These are phyloP conservation scores for Dryas drummondii DNA, from an alignment of 306 rosid genomes.

Conservation along the genomic window DNA sequence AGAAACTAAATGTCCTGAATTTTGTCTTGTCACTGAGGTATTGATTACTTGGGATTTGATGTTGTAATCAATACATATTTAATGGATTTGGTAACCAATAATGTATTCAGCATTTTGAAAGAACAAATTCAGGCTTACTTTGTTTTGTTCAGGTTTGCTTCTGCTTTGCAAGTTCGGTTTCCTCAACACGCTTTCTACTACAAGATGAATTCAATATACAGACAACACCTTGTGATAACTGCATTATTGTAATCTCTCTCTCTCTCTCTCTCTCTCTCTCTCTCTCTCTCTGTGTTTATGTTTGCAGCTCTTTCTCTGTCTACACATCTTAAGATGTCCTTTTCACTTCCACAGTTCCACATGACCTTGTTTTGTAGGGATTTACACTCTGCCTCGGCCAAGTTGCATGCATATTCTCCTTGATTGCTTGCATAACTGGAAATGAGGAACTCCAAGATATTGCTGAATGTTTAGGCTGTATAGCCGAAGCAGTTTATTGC, in stretches of 20 bases:
- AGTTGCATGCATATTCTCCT: conserved; percentile 61
- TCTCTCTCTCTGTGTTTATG: background rate
- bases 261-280: background rate
- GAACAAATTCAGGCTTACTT: conserved; percentile 3
- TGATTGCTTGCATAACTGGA: conserved; percentile 54
- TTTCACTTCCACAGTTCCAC: conserved; percentile 1
- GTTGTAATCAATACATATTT: background rate
- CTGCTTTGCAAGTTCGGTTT: conserved; percentile 65
- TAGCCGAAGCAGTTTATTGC: conserved; percentile 59
- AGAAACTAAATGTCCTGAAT: conserved; percentile 54
- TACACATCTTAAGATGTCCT: background rate
- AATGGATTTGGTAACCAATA: background rate
- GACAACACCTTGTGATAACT: conserved; percentile 64
- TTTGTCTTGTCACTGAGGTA: conserved; percentile 67
- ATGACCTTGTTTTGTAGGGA: conserved; percentile 30
- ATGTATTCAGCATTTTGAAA: background rate
- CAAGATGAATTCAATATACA: conserved; percentile 83
- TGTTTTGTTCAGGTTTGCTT: conserved; percentile 47
- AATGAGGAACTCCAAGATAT: conserved; percentile 47
- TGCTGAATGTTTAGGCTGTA: conserved; percentile 40
- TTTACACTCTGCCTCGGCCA: conserved; percentile 46
- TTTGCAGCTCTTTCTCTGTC: background rate
- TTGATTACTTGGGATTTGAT: background rate
- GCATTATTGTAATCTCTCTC: conserved; percentile 52
- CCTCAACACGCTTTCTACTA: conserved; percentile 71